These are phyloP conservation scores for Babesia sp. DNA, from an alignment of 169 alveolate genomes.

Conservation along the genomic window DNA sequence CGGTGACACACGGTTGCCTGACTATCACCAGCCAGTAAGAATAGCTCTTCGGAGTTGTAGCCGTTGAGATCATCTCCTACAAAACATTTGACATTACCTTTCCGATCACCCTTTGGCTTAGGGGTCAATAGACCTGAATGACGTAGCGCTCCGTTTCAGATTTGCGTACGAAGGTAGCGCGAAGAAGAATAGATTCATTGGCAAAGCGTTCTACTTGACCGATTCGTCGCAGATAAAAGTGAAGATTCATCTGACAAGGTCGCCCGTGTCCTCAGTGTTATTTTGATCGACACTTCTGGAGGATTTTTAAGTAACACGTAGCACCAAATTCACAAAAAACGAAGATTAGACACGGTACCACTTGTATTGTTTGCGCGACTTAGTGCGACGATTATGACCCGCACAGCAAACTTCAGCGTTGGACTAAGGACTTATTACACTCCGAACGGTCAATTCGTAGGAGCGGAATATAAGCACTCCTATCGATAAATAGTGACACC, in stretches of 20 bases:
- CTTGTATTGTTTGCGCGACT: conserved; percentile 8
- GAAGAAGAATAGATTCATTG: not conserved
- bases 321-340: conserved; percentile 43
- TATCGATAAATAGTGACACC: conserved; percentile 15
- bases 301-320: conserved; percentile 17
- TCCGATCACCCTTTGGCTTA: not conserved
- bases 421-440: conserved; percentile 19
- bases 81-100: not conserved
- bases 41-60: conserved; percentile 7
- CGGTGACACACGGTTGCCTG: conserved; percentile 26
- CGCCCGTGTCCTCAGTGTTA: not conserved
- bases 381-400: conserved; percentile 8
- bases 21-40: conserved; percentile 5
- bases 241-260: conserved; percentile 2
- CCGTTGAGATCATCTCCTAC: not conserved
- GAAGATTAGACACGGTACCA: conserved; percentile 39
- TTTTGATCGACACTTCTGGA: not conserved
- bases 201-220: not conserved
- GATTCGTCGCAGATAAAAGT: not conserved
- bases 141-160: not conserved
- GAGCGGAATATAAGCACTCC: conserved; percentile 32
- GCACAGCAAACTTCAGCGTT: not conserved
- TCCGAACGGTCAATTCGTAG: conserved; percentile 10
- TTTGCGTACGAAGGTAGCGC: not conserved
- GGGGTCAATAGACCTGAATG: not conserved